Percentiles rank a stretch among this genome's conserved stretches.
Conservation (phyloP, 2,329 filamentous ascomycete species). For the Stemphylium lycopersici region DNA sequence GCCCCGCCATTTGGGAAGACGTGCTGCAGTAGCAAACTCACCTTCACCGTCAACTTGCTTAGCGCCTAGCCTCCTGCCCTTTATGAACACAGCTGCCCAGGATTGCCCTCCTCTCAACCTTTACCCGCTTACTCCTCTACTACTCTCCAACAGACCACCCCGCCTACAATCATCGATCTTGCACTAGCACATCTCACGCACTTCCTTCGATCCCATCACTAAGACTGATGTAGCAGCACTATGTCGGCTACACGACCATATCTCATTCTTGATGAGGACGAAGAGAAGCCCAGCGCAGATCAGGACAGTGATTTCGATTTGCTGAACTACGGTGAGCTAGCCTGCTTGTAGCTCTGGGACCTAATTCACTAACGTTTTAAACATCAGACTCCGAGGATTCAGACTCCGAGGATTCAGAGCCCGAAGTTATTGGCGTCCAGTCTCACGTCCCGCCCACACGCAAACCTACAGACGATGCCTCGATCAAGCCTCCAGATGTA, state of each 20-base stretch:
- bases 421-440: neutral
- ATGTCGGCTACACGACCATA: neutral
- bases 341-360: neutral
- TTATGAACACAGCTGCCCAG: neutral
- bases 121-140: neutral
- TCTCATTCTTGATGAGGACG: neutral
- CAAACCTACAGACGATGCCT: neutral
- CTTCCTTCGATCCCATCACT: neutral
- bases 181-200: too few species aligned
- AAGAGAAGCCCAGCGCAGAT: neutral
- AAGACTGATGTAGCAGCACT: neutral
- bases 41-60: constrained; percentile 6
- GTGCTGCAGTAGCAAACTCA: neutral
- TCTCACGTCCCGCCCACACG: neutral
- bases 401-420: constrained; percentile 2
- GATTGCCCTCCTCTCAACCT: neutral
- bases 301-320: neutral
- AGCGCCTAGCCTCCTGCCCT: neutral
- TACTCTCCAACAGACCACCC: too few species aligned
- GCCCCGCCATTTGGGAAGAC: neutral
- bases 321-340: neutral
- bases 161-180: too few species aligned
- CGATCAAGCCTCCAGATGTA: neutral
- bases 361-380: neutral
- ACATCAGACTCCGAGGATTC: neutral